Conservation (phyloP, 1,284 basidiomycete species). For the Xerocomus nothofagi region DNA sequence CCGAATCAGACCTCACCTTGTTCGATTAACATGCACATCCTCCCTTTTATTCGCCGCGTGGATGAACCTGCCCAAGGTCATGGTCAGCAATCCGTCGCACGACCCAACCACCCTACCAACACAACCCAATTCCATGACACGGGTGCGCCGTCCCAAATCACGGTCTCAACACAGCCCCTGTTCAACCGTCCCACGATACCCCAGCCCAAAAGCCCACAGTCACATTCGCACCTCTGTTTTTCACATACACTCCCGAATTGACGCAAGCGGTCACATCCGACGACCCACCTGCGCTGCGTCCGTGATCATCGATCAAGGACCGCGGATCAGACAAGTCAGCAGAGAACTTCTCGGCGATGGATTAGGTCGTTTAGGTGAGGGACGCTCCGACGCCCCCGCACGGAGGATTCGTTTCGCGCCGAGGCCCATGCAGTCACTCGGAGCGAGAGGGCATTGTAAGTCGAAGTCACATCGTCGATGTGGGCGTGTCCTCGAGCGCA, state of each 20-base stretch:
- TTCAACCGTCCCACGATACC: slow-evolving; percentile 18
- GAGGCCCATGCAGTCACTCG: no score
- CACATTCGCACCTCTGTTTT: slow-evolving; percentile 45
- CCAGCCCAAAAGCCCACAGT: slow-evolving; percentile 43
- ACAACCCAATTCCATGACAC: slow-evolving; percentile 43
- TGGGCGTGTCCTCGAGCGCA: no score
- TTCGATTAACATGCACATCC: slow-evolving; percentile 7
- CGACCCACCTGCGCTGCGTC: slow-evolving; percentile 37
- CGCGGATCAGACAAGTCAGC: no score
- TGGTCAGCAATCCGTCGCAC: background rate
- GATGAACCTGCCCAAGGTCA: slow-evolving; percentile 5
- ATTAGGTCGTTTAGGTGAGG: slow-evolving; percentile 57
- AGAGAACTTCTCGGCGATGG: no score
- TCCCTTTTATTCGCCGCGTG: slow-evolving; percentile 10
- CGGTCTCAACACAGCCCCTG: slow-evolving; percentile 36
- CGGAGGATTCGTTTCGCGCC: no score
- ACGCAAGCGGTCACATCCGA: slow-evolving; percentile 41
- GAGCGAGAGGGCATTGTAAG: no score
- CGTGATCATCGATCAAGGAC: no score
- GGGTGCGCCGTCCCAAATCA: slow-evolving; percentile 47
- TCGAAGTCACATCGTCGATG: slow-evolving; percentile 62
- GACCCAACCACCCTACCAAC: no score
- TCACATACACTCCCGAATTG: slow-evolving; percentile 36
- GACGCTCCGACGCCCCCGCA: no score
- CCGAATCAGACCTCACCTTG: no score